Percentiles rank a stretch among this genome's conserved stretches.
Conservation (phyloP, 148 eudicot genomes). For the Diospyros lotus region DNA sequence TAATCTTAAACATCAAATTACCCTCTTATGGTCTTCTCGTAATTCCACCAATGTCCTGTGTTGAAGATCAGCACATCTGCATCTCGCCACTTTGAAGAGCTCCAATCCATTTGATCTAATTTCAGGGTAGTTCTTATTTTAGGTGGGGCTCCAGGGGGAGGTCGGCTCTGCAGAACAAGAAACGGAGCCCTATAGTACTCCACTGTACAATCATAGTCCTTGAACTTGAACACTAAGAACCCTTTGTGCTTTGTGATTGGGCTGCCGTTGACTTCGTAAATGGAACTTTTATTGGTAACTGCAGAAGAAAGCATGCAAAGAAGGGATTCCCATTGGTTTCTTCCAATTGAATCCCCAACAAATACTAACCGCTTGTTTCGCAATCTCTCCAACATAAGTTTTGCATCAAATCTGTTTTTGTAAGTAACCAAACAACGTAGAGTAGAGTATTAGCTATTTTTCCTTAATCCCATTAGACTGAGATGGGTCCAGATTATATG, state of each 20-base stretch:
- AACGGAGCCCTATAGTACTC: constrained; percentile 96
- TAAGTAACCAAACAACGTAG: no score
- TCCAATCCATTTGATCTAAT: constrained; percentile 85
- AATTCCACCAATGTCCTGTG: constrained; percentile 98
- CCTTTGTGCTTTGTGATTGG: constrained; percentile 97
- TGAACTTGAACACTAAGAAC: constrained; percentile 65
- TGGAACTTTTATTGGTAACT: constrained; percentile 42
- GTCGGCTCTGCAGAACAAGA: constrained; percentile 71
- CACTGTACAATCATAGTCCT: constrained; percentile 68
- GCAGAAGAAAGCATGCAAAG: constrained; percentile 90
- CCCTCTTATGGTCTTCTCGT: constrained; percentile 93
- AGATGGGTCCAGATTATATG: no score
- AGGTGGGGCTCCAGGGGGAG: constrained; percentile 44
- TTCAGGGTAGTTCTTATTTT: constrained; percentile 56
- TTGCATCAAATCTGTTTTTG: constrained; percentile 63
- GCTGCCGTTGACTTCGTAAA: constrained; percentile 87
- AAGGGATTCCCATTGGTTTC: constrained; percentile 98
- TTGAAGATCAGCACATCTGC: constrained; percentile 75
- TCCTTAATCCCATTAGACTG: no score
- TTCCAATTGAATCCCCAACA: constrained; percentile 91
- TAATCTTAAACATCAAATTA: constrained; percentile 19
- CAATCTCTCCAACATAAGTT: constrained; percentile 64
- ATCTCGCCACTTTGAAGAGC: constrained; percentile 54
- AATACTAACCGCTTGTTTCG: constrained; percentile 77
- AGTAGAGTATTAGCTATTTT: no score